Evolutionary conservation across 768 basidiomycete species (phyloP).

Genomic region (Pisolithus tinctorius): DNA sequence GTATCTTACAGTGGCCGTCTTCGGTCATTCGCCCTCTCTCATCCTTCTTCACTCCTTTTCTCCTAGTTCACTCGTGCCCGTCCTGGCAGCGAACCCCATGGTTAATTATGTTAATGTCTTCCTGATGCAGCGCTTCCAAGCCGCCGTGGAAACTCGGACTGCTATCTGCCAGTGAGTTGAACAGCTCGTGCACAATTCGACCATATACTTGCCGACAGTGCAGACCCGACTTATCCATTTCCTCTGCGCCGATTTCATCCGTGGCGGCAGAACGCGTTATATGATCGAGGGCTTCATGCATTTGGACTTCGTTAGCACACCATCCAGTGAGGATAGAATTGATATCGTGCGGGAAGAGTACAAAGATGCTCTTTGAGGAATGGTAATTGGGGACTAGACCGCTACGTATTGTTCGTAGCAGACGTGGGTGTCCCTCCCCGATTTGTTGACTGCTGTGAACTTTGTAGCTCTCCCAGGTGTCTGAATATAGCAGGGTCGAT

Average conservation of each 20-base stretch:
- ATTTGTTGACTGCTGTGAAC: too few relatives aligned
- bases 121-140: slow-evolving; percentile 22
- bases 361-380: slow-evolving; percentile 19
- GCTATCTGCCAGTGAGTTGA: slow-evolving; percentile 23
- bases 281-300: slow-evolving; percentile 20
- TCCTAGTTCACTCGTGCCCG: too few relatives aligned
- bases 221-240: slow-evolving; percentile 15
- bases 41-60: too few relatives aligned
- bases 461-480: background rate
- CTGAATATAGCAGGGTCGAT: background rate
- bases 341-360: slow-evolving; percentile 17
- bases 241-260: slow-evolving; percentile 20
- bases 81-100: background rate
- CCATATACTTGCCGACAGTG: slow-evolving; percentile 12
- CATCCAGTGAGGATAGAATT: slow-evolving; percentile 10
- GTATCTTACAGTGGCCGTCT: too few relatives aligned
- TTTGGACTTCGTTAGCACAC: slow-evolving; percentile 19
- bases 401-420: slow-evolving; percentile 14
- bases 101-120: slow-evolving; percentile 22
- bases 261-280: slow-evolving; percentile 17
- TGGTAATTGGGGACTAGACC: slow-evolving; percentile 19
- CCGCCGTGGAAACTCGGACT: slow-evolving; percentile 20
- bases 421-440: background rate
- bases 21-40: too few relatives aligned
- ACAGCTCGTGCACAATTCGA: slow-evolving; percentile 18